These are phyloP conservation scores for Santalum album DNA, from an alignment of 164 flowering plant species.

Conservation along the genomic window DNA sequence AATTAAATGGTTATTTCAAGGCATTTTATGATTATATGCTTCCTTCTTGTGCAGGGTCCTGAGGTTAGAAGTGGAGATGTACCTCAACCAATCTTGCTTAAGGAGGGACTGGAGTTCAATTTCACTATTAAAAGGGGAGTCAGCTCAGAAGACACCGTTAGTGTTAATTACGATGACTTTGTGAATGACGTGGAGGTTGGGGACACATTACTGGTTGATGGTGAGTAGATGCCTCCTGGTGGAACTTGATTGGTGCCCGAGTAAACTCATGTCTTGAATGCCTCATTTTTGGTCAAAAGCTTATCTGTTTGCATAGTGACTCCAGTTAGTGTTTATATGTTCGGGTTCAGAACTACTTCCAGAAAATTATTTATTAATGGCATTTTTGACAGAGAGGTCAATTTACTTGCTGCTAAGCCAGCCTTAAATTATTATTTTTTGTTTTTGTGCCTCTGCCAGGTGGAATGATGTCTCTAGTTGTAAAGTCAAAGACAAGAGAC, in stretches of 20 bases:
- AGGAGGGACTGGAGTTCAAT: slow-evolving; percentile 88
- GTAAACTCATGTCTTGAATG: no score
- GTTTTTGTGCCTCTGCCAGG: slow-evolving; percentile 56
- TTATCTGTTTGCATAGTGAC: no score
- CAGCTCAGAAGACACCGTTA: slow-evolving; percentile 69
- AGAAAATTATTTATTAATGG: no score
- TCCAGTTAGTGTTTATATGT: no score
- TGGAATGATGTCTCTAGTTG: slow-evolving; percentile 96
- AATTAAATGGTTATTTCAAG: not conserved
- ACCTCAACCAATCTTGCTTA: slow-evolving; percentile 73
- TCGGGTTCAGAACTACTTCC: no score
- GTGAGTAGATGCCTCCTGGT: slow-evolving; percentile 31
- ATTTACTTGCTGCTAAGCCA: no score
- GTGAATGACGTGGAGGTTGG: slow-evolving; percentile 92
- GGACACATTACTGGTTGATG: slow-evolving; percentile 86
- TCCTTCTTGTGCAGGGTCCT: slow-evolving; percentile 58
- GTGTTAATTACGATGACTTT: slow-evolving; percentile 97
- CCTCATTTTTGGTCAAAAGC: no score
- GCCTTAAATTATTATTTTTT: no score
- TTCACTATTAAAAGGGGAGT: slow-evolving; percentile 92
- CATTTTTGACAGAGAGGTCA: no score
- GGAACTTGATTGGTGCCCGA: not conserved
- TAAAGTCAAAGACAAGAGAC: slow-evolving; percentile 77
- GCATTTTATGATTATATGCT: not conserved
- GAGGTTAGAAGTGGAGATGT: slow-evolving; percentile 99